Base-by-base conservation (phyloP, 2,329 filamentous ascomycete genomes). In the Fusarium circinatum region DNA sequence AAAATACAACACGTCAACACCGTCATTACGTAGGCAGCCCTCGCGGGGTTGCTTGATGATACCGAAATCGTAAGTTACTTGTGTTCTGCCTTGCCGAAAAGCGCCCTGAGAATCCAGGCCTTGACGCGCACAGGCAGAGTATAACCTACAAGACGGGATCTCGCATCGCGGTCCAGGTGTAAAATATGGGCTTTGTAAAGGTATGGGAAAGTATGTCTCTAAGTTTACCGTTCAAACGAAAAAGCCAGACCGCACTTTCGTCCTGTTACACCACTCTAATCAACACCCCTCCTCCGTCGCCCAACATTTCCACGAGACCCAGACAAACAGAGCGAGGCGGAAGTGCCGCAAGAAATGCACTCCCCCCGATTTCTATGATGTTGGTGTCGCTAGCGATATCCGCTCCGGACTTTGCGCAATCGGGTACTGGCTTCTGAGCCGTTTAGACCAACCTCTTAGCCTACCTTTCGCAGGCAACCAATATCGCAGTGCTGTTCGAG, bases 91-190 rank as follows among this genome's bases (percentile, higher is more conserved):
- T 17, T 18, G 11, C 42, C 32, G 32, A 34, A 34, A 15, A 34
- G 32, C 0, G 32, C 32, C 6, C 32, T 15, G 6, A 34, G 1
- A 8, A 0, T 1, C 1, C 14, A 15, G 32, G 32, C 1, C 32
- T 34, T 34, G 14, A 0, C 32, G 32, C 32, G 0, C 1, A 15
- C 32, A 1, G 32, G 32, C 14, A 34, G 14, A 34, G 32, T 15
- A 14, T 15, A 34, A 34, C 13, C 32, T 1, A 34, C 6, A 8
- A 7, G n/a, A 24, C n/a, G 42, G 42, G n/a, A 24, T 44, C 42
- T 18, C 12, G 15, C 42, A 44, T 44, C n/a, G 11, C 5, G 1
- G 11, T 13, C 7, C 17, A 45, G 18, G n/a, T 18, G 15, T 8
- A 18, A 18, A 18, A 13, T 0, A 13, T 26, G 17, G 42, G 11